Evolutionary conservation across 257 asterid species (phyloP).

Genomic region (Vinca minor): DNA sequence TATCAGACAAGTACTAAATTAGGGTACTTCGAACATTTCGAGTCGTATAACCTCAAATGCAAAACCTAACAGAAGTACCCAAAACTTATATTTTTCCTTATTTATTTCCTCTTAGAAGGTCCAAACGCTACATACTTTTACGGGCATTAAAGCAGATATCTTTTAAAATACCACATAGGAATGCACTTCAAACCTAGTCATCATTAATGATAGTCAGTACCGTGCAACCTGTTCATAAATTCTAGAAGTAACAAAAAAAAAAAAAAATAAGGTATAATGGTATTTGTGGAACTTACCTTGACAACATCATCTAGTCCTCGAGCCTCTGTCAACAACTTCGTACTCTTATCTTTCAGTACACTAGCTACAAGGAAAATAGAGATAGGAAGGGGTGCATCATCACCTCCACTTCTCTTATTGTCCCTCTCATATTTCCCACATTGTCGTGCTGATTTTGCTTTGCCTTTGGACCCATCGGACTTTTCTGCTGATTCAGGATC

Average conservation of each 20-base stretch:
- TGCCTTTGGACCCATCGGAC: slow-evolving; percentile 49
- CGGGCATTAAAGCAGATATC: no score
- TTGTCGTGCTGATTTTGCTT: slow-evolving; percentile 44
- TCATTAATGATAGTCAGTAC: not conserved
- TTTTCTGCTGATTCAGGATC: slow-evolving; percentile 44
- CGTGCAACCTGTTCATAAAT: not conserved
- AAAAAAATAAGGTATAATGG: not conserved
- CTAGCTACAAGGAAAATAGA: slow-evolving; percentile 86
- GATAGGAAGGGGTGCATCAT: slow-evolving; percentile 61
- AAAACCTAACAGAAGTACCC: no score
- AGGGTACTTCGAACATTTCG: no score
- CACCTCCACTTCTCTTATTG: slow-evolving; percentile 42
- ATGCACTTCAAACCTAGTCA: no score
- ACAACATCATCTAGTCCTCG: slow-evolving; percentile 85
- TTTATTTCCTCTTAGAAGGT: no score
- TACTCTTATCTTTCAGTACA: slow-evolving; percentile 66
- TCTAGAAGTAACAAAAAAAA: no score
- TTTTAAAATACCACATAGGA: no score
- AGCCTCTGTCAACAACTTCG: slow-evolving; percentile 71
- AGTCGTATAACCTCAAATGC: no score
- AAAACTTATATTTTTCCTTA: no score
- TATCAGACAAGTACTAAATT: no score
- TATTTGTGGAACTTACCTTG: slow-evolving; percentile 41
- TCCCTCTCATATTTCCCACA: slow-evolving; percentile 77
- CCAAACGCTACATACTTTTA: no score